Conservation (phyloP, 2,329 filamentous ascomycete species). For the Sporothrix phasma region DNA sequence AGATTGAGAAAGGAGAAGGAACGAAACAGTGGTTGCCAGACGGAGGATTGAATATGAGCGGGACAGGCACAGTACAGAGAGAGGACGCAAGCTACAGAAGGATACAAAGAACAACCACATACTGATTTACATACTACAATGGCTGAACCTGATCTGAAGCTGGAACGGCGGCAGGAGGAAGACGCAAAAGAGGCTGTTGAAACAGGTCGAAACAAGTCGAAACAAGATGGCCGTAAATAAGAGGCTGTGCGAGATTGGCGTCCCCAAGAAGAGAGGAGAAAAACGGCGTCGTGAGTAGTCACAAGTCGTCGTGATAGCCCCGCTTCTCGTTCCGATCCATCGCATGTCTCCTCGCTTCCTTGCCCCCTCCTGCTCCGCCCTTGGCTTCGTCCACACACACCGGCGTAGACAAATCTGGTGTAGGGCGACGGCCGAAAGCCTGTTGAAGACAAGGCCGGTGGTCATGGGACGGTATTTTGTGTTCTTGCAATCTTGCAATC, state of each 20-base stretch:
- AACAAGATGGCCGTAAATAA: neutral
- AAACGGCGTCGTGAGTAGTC: neutral
- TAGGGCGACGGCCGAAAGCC: neutral
- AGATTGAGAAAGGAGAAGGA: too few relatives aligned
- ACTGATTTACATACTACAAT: neutral
- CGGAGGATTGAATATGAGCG: too few relatives aligned
- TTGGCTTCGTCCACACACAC: neutral
- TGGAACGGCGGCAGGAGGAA: neutral
- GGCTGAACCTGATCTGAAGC: neutral
- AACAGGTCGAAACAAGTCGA: conserved; percentile 6
- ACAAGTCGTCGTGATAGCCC: neutral
- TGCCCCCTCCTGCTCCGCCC: neutral
- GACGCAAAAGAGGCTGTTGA: neutral
- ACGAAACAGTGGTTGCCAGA: neutral
- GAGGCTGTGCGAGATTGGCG: too few relatives aligned
- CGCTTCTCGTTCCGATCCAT: too few relatives aligned
- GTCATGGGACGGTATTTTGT: neutral
- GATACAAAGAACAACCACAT: too few relatives aligned
- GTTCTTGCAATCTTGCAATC: neutral
- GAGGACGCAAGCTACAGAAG: too few relatives aligned
- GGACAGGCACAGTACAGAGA: neutral
- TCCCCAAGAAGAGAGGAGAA: neutral
- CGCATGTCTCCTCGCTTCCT: too few relatives aligned
- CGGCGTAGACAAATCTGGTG: neutral
- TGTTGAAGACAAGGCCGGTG: neutral